phyloP scores from a whole-genome alignment of 208 protist genomes.

The Paratrypanosoma confusum region DNA sequence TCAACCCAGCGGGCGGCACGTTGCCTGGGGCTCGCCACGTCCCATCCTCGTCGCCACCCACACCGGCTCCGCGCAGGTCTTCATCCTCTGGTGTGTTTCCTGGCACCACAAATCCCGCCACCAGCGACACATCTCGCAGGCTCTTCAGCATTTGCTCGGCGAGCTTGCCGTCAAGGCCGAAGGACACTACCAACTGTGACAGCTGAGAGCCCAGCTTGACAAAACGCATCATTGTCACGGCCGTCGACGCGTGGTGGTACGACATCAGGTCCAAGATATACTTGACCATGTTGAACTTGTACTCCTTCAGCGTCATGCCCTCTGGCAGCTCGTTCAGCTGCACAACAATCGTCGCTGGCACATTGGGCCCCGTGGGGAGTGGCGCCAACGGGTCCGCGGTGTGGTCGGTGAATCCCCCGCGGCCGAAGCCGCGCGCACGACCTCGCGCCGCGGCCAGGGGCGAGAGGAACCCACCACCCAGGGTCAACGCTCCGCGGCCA shows the following conservation, averaged over 20 bases:
- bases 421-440: no score
- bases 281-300: constrained; percentile 59
- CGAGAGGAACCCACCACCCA: no score
- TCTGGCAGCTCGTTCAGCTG: constrained; percentile 44
- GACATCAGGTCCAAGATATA: constrained; percentile 67
- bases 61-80: no score
- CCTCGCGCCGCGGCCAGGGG: no score
- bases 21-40: neutral
- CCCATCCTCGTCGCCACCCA: neutral
- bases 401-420: no score
- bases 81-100: no score
- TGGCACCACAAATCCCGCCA: constrained; percentile 39
- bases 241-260: constrained; percentile 48
- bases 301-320: constrained; percentile 49
- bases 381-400: no score
- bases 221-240: constrained; percentile 69
- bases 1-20: no score
- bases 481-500: no score
- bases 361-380: no score
- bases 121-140: constrained; percentile 39
- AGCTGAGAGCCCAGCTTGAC: constrained; percentile 62
- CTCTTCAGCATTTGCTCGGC: constrained; percentile 37
- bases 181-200: constrained; percentile 58
- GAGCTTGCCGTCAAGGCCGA: constrained; percentile 47
- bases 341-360: constrained; percentile 52